These are phyloP conservation scores for Rhizoclosmatium sp. DNA, from an alignment of 192 early-diverging fungal genomes.

Conservation along the genomic window DNA sequence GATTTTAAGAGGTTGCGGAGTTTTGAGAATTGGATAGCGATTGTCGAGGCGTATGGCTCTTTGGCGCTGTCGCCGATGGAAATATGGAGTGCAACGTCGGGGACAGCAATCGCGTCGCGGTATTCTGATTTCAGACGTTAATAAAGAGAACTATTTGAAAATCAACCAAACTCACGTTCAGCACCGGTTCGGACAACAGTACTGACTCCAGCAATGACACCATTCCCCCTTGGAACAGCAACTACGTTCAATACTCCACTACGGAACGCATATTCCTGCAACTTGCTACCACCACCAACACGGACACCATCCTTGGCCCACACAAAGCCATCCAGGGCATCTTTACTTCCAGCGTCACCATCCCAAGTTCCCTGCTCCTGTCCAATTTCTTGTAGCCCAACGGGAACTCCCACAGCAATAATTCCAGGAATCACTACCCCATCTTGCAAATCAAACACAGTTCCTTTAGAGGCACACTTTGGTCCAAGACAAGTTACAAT, in stretches of 20 bases:
- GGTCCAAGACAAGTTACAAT: slow-evolving; percentile 58
- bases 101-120: slow-evolving; percentile 53
- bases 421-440: slow-evolving; percentile 68
- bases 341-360: slow-evolving; percentile 52
- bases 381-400: slow-evolving; percentile 73
- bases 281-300: slow-evolving; percentile 46
- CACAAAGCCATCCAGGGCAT: slow-evolving; percentile 59
- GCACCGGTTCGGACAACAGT: slow-evolving; percentile 74
- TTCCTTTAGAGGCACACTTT: slow-evolving; percentile 24
- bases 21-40: background rate
- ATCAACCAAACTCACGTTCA: slow-evolving; percentile 43
- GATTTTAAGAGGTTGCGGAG: slow-evolving; percentile 1
- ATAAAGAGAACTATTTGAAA: slow-evolving; percentile 60
- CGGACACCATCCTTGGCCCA: slow-evolving; percentile 57
- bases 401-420: slow-evolving; percentile 52
- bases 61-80: slow-evolving; percentile 59
- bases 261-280: slow-evolving; percentile 35
- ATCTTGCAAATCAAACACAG: slow-evolving; percentile 58
- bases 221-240: slow-evolving; percentile 59
- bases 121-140: slow-evolving; percentile 61
- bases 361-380: slow-evolving; percentile 66
- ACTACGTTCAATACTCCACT: slow-evolving; percentile 68
- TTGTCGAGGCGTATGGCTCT: slow-evolving; percentile 1
- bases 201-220: slow-evolving; percentile 68
- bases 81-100: slow-evolving; percentile 67